Evolutionary conservation across 352 stramenopile species (phyloP), one percentile per base, ranked within the genome.

Genomic region (Sclerospora graminicola): DNA sequence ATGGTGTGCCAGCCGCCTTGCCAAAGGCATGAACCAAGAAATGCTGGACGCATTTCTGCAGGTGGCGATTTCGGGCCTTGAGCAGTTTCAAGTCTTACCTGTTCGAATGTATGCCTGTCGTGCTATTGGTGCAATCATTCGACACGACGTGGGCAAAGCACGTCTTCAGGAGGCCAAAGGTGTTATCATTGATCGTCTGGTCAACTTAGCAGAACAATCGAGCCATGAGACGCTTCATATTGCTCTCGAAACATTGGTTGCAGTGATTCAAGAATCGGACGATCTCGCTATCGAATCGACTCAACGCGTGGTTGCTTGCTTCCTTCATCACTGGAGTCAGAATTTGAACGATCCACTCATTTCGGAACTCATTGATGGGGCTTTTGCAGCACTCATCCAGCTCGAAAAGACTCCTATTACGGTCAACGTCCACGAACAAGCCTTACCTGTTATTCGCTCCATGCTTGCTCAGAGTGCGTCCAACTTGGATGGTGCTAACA

Each of bases 71-170:
- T 87, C 73, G 6, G 75, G 79, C 1, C 55, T 90, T 8, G 79
- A 88, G 48, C 68, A 73, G 23, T 51, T 37, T 19, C 79, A 90
- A 30, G 62, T 90, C 39, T 53, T 90, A 0, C 79, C 79, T 11
- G 71, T 90, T 20, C 78, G 77, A 18, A 61, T 90, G 52, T 88
- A 88, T 46, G 70, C 79, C 43, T 90, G 75, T 33, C 75, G 79
- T 45, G 76, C 75, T 4, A 79, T 90, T 31, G 73, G 73, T 37
- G 63, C 71, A 8, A 80, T 90, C 48, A 44, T 87, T 31, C 66
- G 68, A 31, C 64, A 81, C 23, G 71, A 88, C 19, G 51, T 54
- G 4, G 75, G 73, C 23, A 83, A 82, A 48, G 44, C 62, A 37
- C 66, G 69, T 9, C 50, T 90, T 30, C 63, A 73, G 41, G 59